Conservation (phyloP, 2,329 filamentous ascomycete species). For the Colletotrichum higginsianum region DNA sequence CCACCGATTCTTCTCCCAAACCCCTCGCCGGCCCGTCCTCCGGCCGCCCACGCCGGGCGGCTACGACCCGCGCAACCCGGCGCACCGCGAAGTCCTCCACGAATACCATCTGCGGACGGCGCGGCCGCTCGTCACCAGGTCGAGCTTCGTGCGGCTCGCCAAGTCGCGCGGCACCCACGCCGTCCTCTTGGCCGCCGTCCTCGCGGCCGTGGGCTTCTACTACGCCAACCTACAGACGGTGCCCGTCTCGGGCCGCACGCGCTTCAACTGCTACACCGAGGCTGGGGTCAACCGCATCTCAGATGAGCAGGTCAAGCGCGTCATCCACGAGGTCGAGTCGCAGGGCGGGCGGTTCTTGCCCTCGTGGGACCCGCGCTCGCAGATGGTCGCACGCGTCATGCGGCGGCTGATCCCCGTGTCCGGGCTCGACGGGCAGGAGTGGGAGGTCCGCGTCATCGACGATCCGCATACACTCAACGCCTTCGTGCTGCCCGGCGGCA, state of each 20-base stretch:
- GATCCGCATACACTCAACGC: constrained; percentile 76
- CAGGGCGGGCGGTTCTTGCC: constrained; percentile 71
- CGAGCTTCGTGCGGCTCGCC: constrained; percentile 51
- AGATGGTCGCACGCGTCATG: constrained; percentile 76
- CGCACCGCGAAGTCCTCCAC: constrained; percentile 27
- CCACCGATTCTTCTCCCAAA: constrained; percentile 46
- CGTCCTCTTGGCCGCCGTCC: constrained; percentile 57
- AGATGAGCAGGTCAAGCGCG: constrained; percentile 68
- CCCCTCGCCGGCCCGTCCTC: constrained; percentile 12
- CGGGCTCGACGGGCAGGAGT: constrained; percentile 70
- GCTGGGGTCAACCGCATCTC: constrained; percentile 68
- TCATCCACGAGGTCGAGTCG: constrained; percentile 68
- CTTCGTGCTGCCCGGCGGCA: constrained; percentile 83
- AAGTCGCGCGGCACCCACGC: constrained; percentile 54
- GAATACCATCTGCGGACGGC: constrained; percentile 48
- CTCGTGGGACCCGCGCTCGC: constrained; percentile 69
- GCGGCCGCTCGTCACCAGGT: constrained; percentile 51
- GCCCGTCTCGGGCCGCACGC: constrained; percentile 77
- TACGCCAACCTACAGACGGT: constrained; percentile 79
- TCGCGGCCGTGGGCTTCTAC: constrained; percentile 72
- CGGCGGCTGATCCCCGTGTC: constrained; percentile 76
- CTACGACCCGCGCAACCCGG: constrained; percentile 29
- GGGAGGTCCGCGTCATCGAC: constrained; percentile 85
- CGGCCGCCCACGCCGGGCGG: not conserved
- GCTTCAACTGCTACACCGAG: constrained; percentile 79